Base-by-base conservation (phyloP, 495 filamentous ascomycete genomes). In the Thermochaetoides thermophila region DNA sequence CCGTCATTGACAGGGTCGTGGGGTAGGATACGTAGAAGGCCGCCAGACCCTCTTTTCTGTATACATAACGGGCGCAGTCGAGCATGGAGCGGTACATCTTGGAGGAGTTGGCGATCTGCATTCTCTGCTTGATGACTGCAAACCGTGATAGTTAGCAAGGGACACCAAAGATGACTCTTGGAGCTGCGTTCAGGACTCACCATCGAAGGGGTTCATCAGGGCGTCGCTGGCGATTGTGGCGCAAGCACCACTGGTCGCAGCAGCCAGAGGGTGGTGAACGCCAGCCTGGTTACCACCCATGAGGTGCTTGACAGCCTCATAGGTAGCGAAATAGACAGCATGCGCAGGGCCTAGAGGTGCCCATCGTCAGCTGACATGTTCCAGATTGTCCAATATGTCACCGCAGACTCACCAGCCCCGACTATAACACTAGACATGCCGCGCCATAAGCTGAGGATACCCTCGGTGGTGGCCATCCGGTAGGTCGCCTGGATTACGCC, bases 21-120 rank as follows among this genome's bases (percentile, higher is more conserved):
- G 89, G 89, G 56, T 99, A 99, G 27, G 89, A 99, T 46, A 96
- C 74, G 66, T 96, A 99, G 65, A 99, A 99, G 25, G 89, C 89
- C 14, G 71, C 68, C 30, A 96, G 54, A 20, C 89, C 89, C 57
- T 99, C 89, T 32, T 73, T 77, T 40, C 65, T 72, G 62, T 93
- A 95, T 31, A 96, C 76, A 31, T 79, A 72, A 49, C 64, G 71
- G 20, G 85, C 84, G 65, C 89, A 99, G 50, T 94, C 78, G 24
- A 61, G 46, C 52, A 95, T 74, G 7, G 75, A 81, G 46, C 73
- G 77, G 59, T 95, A 91, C 50, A 73, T 70, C 43, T 69, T 69
- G 26, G 76, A 69, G n/a, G 91, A 96, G 40, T 86, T 78, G 43
- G 94, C 84, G 34, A 99, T 78, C 53, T 99, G 89, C 89, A 99